Base-by-base conservation (phyloP, 1,139 yeast species). In the Pichia sp. region DNA sequence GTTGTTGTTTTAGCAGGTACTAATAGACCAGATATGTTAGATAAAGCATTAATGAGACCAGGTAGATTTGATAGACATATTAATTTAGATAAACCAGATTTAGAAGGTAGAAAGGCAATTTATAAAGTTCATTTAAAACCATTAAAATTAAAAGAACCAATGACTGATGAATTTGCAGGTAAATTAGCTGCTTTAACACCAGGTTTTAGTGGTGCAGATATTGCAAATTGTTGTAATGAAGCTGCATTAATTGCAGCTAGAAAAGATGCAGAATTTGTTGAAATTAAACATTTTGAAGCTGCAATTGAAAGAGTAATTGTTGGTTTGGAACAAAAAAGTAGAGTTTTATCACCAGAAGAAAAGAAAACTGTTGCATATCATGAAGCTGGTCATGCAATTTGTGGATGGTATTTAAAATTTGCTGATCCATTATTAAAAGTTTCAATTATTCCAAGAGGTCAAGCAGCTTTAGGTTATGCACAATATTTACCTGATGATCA, bases 371-470 rank as follows among this genome's bases (percentile, higher is more conserved):
- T 84, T 41, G 90, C 92, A 1, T 84, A 78, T 56, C 94, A 84
- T 61, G 94, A 92, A 67, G 98, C 98, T 2, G 98, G 98, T 0
- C 98, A 92, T 62, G 92, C 94, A 6, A 80, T 92, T 48, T 90
- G 97, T 68, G 98, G 98, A 11, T 92, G 98, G 98, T 87, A 70
- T 62, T 73, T 92, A 59, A 76, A 80, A 66, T 75, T 76, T 65
- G 96, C 97, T 3, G 96, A 89, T 62, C 98, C 98, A 10, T 70
- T 92, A 51, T 76, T 92, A 55, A 92, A 92, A 67, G 98, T 92
- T n/a, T 86, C 96, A 16, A 92, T 92, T 56, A 87, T 92, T 50
- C 98, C 98, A 45, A 73, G 94, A 61, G 92, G 92, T 32, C 89
- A 82, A 65, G 90, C 90, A 46, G 90, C 92, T 7, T 68, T 84